Base-by-base conservation (phyloP, 116 monocot genomes). In the Dioscorea cayenensis region DNA sequence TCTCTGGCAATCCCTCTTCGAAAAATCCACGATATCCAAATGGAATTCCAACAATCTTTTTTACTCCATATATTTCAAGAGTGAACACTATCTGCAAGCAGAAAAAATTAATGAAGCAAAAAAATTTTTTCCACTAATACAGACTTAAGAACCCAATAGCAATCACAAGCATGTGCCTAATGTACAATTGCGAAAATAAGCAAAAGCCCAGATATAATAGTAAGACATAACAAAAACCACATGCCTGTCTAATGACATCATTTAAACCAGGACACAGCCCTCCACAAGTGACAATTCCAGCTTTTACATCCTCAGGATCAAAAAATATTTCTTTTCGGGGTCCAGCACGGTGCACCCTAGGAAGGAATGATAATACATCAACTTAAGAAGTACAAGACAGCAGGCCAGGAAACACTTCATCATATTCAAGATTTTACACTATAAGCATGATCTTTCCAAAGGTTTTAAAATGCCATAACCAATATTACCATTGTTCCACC, bases 211-310 rank as follows among this genome's bases (percentile, higher is more conserved):
- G 2, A 55, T 16, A n/a, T 18, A 55, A 51, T 51, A 17, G 11
- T 51, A 17, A 51, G 9, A 68, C 63, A 63, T 27, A 51, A 51
- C 17, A 27, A 62, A 20, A 20, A 27, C 20, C 62, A 60, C 60
- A 12, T 62, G 88, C 91, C 88, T 94, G 88, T 74, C 94, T 80
- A 77, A 94, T 94, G 64, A 94, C 94, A 81, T 90, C 91, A 79
- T 94, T 94, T 7, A 91, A 84, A 75, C 94, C 94, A 62, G 94
- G 94, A 80, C 94, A 94, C 8, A 94, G 82, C 19, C 94, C 94
- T 52, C 94, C 94, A 79, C 94, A 94, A 27, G 94, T 88, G 36
- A 94, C 86, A 71, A 94, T 86, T 36, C 72, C 94, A 73, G 91
- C 94, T 73, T 94, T 90, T 67, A 90, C 91, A 50, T 76, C 62